phyloP scores from a whole-genome alignment of 176 grass and related monocot species.

The Phyllostachys edulis region DNA sequence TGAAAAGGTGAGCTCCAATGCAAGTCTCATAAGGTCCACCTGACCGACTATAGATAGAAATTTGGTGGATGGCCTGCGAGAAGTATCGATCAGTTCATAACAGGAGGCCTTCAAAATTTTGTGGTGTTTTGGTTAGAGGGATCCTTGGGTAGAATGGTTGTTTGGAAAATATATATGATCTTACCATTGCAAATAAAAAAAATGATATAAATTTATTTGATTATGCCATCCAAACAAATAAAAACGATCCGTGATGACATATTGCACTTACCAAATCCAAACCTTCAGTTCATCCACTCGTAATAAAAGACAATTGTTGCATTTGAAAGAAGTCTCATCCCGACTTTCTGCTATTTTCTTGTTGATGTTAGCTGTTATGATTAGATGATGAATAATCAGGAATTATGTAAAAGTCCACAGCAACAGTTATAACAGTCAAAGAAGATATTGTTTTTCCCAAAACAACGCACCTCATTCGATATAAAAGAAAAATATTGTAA shows the following conservation, averaged over 20 bases:
- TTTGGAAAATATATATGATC: background rate
- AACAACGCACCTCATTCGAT: background rate
- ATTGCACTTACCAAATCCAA: background rate
- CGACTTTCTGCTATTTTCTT: no score
- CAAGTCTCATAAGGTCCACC: background rate
- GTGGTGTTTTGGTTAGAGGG: background rate
- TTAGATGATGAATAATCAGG: background rate
- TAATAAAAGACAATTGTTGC: background rate
- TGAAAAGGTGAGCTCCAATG: background rate
- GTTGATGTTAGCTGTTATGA: no score
- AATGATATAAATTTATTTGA: background rate
- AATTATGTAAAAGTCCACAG: background rate
- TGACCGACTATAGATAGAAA: background rate
- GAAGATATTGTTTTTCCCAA: background rate
- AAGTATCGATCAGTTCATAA: background rate
- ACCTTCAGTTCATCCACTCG: background rate
- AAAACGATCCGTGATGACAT: background rate
- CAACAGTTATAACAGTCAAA: background rate
- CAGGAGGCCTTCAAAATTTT: background rate
- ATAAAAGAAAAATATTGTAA: background rate
- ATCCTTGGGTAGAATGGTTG: background rate
- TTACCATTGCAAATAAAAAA: background rate
- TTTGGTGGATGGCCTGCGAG: background rate
- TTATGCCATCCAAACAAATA: background rate
- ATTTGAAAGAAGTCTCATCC: background rate